Evolutionary conservation across 768 basidiomycete genomes (phyloP).

Genomic region (Phylloporus sp.): DNA sequence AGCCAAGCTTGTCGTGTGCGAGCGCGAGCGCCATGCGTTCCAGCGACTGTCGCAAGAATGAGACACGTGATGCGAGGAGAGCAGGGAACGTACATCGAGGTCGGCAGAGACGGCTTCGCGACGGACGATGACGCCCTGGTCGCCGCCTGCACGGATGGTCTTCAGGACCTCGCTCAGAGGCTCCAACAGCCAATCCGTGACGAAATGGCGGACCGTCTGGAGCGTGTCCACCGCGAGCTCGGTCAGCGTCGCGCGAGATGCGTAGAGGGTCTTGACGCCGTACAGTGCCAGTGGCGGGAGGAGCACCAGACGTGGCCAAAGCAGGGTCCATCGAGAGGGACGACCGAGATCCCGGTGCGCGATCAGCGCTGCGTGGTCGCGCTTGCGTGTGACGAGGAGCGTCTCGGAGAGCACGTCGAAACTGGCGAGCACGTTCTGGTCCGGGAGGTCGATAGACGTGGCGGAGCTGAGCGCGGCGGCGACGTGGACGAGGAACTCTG

Average conservation of each 20-base stretch:
- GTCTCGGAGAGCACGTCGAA: constrained; percentile 16
- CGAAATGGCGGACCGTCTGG: constrained; percentile 67
- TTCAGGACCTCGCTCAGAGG: constrained; percentile 77
- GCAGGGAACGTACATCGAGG: constrained; percentile 52
- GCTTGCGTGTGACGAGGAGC: constrained; percentile 25
- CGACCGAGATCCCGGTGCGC: constrained; percentile 45
- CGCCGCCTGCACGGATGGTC: constrained; percentile 79
- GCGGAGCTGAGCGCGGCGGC: constrained; percentile 14
- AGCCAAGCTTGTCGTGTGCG: constrained; percentile 73
- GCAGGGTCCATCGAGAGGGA: constrained; percentile 60
- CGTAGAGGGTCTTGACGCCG: constrained; percentile 45
- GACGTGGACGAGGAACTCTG: constrained; percentile 22
- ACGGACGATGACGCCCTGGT: constrained; percentile 68
- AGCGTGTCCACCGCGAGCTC: constrained; percentile 54
- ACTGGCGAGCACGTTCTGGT: constrained; percentile 8
- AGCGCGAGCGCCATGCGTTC: constrained; percentile 90
- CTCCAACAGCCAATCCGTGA: constrained; percentile 79
- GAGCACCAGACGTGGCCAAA: constrained; percentile 81
- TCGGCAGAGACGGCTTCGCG: constrained; percentile 83
- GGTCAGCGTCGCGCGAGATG: constrained; percentile 53
- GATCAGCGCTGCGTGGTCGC: constrained; percentile 27
- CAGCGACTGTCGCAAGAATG: constrained; percentile 58
- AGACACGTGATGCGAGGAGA: neutral
- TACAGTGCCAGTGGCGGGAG: constrained; percentile 65
- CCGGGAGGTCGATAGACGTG: constrained; percentile 11